A percentile compares a stretch with the other conserved stretches of the same genome.
Conservation (phyloP, 257 asterid genomes). For the Nyctanthes arbortristis region DNA sequence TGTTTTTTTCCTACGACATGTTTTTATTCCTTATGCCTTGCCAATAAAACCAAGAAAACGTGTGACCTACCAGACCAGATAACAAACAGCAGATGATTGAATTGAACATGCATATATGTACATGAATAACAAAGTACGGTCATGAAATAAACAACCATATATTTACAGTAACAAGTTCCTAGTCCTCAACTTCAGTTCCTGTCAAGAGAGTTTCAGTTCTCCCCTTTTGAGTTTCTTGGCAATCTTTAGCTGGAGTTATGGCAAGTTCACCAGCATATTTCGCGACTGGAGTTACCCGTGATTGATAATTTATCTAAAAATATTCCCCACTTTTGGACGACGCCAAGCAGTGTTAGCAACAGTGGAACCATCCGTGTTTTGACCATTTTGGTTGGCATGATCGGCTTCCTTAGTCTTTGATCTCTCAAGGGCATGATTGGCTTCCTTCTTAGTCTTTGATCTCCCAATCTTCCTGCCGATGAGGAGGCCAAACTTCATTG, state of each 20-base stretch:
- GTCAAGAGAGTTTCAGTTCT: not conserved
- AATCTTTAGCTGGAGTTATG: not conserved
- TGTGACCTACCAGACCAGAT: not conserved
- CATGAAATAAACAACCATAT: not conserved
- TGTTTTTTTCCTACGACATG: too few species aligned
- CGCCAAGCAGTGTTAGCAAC: slow-evolving; percentile 26
- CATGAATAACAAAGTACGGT: not conserved
- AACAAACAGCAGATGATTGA: not conserved
- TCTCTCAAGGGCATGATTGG: slow-evolving; percentile 14
- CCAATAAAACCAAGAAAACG: not conserved
- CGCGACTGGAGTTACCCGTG: not conserved
- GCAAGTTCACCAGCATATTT: not conserved
- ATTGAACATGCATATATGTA: too few species aligned
- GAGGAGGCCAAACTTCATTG: slow-evolving; percentile 41
- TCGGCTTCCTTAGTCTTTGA: slow-evolving; percentile 5
- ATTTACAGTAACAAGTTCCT: not conserved
- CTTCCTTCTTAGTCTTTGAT: slow-evolving; percentile 15
- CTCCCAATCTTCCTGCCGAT: slow-evolving; percentile 38
- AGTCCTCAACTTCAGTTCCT: not conserved
- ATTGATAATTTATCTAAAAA: not conserved
- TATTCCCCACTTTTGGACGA: slow-evolving; percentile 28
- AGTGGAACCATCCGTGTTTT: slow-evolving; percentile 16
- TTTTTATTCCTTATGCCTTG: too few species aligned
- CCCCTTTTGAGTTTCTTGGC: not conserved
- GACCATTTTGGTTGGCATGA: slow-evolving; percentile 15